Evolutionary conservation across 352 stramenopile genomes (phyloP), one percentile per base, ranked within the genome.

Genomic region (Pythium angustatum): DNA sequence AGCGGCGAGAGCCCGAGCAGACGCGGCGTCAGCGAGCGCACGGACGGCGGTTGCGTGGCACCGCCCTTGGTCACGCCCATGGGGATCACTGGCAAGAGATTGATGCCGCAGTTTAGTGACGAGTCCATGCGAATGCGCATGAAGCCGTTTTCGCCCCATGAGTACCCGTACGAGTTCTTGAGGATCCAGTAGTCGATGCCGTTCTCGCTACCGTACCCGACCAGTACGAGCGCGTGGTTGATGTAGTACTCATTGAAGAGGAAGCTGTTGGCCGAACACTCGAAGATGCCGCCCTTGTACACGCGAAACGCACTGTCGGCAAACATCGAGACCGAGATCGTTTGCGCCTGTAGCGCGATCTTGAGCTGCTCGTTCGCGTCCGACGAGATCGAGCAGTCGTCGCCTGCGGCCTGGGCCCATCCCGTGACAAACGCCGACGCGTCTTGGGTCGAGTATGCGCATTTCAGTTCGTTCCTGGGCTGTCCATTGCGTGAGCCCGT

Each of bases 161-260:
- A 77, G 17, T 68, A 63, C 3, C 79, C 73, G 73, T 94, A 94
- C 61, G 83, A 94, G 71, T 94, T 94, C 64, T 94, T 94, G n/a
- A 94, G 58, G 41, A 92, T 81, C 85, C 85, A 92, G 41, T 88
- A 94, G 43, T 90, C 66, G 6, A 66, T 67, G 54, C 75, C 40
- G 41, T 72, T 52, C 21, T 78, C 77, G 3, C 10, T 64, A 33
- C 75, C 83, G 66, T 94, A 92, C 28, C 85, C 85, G 3, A 94
- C 85, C 15, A 94, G 76, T 47, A 91, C 64, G 30, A 94, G 49
- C 1, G 85, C 83, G 69, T 94, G 83, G 61, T 94, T 72, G 19
- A 94, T 84, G 49, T 81, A 65, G 28, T 58, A 68, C 53, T 73
- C 88, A 40, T 74, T 72, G 36, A 62, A 47, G 36, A 94, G 87